A percentile compares a stretch with the other conserved stretches of the same genome.
Conservation (phyloP, 1,284 basidiomycete species). For the Sanghuangporus weigelae region DNA sequence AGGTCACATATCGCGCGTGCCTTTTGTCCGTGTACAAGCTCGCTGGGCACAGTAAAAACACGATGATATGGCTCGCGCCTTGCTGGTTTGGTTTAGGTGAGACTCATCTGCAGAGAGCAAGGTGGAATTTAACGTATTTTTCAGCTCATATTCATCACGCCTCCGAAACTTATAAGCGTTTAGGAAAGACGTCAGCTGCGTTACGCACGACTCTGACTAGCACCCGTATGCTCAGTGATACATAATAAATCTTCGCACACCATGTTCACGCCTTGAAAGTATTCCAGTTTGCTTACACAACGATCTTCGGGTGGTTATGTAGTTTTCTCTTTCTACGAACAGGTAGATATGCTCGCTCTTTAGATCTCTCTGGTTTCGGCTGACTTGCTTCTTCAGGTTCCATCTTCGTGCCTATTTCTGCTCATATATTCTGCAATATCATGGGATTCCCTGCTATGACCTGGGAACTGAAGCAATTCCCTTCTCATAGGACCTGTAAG, state of each 20-base stretch:
- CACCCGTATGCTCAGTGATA: constrained; percentile 44
- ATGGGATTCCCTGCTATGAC: constrained; percentile 79
- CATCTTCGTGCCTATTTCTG: constrained; percentile 48
- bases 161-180: constrained; percentile 73
- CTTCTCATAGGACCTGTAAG: constrained; percentile 34
- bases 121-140: background rate
- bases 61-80: constrained; percentile 78
- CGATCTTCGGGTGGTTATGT: constrained; percentile 87
- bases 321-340: constrained; percentile 84
- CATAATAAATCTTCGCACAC: constrained; percentile 1
- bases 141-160: constrained; percentile 91
- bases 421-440: constrained; percentile 90
- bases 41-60: constrained; percentile 46
- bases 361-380: background rate
- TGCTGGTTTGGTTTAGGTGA: constrained; percentile 84
- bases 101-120: constrained; percentile 23
- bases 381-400: constrained; percentile 23
- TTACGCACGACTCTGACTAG: constrained; percentile 53
- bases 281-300: constrained; percentile 87
- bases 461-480: constrained; percentile 33
- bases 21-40: constrained; percentile 73
- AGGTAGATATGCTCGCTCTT: constrained; percentile 40
- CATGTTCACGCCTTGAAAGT: constrained; percentile 37
- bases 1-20: constrained; percentile 87
- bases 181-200: constrained; percentile 60